These are phyloP conservation scores for Isatis lusitanica DNA, from an alignment of 441 rosid genomes.

Conservation along the genomic window DNA sequence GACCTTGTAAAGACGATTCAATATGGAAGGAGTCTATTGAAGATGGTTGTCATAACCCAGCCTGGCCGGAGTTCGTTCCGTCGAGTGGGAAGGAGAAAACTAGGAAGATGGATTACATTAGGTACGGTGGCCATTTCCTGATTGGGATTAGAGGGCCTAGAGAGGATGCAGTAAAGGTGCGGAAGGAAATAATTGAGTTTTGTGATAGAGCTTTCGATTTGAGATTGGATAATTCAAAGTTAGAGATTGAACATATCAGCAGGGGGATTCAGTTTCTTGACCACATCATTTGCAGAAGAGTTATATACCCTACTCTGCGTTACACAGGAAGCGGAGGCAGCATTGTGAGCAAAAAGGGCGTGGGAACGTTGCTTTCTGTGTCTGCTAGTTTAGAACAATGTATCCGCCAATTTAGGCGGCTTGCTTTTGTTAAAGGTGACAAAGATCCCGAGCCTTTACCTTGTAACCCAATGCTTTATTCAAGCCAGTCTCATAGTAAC, in stretches of 20 bases:
- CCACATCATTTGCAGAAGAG: constrained; percentile 81
- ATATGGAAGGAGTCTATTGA: constrained; percentile 85
- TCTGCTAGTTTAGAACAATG: constrained; percentile 91
- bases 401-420: constrained; percentile 74
- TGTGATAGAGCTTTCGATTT: constrained; percentile 62
- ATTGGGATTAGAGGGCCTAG: constrained; percentile 93
- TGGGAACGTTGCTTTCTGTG: constrained; percentile 92
- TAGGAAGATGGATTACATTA: constrained; percentile 87
- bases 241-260: constrained; percentile 86
- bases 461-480: constrained; percentile 94
- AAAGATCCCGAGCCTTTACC: constrained; percentile 96
- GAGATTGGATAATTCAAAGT: constrained; percentile 69
- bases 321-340: constrained; percentile 82
- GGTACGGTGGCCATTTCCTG: constrained; percentile 89
- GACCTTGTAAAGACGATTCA: constrained; percentile 74
- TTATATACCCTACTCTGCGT: constrained; percentile 84
- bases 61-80: constrained; percentile 99
- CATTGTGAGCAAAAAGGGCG: constrained; percentile 80
- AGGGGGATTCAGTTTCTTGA: constrained; percentile 94
- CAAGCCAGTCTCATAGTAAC: constrained; percentile 95
- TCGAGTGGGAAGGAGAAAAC: constrained; percentile 86
- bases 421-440: constrained; percentile 88
- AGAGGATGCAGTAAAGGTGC: constrained; percentile 72
- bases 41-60: constrained; percentile 93
- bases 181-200: constrained; percentile 70